Evolutionary conservation across 176 grass and related monocot genomes (phyloP).

Genomic region (Thinopyrum elongatum): DNA sequence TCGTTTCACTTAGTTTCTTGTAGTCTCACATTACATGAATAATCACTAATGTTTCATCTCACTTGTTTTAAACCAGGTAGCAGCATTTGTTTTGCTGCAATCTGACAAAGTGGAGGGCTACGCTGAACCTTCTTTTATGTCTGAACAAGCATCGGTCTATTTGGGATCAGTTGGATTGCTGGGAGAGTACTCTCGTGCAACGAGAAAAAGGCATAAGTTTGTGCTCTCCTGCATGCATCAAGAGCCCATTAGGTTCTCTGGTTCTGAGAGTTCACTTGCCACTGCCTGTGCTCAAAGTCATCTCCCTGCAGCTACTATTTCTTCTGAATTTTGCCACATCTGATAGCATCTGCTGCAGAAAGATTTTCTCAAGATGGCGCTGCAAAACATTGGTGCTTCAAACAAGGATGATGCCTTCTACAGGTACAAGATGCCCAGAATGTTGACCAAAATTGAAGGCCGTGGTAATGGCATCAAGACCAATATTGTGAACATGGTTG

Average conservation of each 20-base stretch:
- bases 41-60: not conserved
- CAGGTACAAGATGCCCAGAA: constrained; percentile 93
- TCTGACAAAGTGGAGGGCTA: constrained; percentile 54
- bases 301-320: not conserved
- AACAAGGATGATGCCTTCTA: constrained; percentile 97
- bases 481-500: constrained; percentile 86
- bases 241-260: constrained; percentile 19
- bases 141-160: constrained; percentile 55
- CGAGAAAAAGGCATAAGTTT: constrained; percentile 57
- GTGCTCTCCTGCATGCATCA: constrained; percentile 47
- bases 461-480: constrained; percentile 84
- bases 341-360: constrained; percentile 30
- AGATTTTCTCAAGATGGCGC: constrained; percentile 49
- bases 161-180: constrained; percentile 68
- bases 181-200: constrained; percentile 60
- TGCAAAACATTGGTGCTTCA: constrained; percentile 84
- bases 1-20: not conserved
- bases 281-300: not conserved
- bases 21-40: not conserved
- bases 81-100: constrained; percentile 35
- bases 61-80: constrained; percentile 24
- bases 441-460: constrained; percentile 84
- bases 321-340: constrained; percentile 6
- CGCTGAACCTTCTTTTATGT: constrained; percentile 68
- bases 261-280: constrained; percentile 14